phyloP scores from a whole-genome alignment of 352 stramenopile species.

The Globisporangium carolinianum region DNA sequence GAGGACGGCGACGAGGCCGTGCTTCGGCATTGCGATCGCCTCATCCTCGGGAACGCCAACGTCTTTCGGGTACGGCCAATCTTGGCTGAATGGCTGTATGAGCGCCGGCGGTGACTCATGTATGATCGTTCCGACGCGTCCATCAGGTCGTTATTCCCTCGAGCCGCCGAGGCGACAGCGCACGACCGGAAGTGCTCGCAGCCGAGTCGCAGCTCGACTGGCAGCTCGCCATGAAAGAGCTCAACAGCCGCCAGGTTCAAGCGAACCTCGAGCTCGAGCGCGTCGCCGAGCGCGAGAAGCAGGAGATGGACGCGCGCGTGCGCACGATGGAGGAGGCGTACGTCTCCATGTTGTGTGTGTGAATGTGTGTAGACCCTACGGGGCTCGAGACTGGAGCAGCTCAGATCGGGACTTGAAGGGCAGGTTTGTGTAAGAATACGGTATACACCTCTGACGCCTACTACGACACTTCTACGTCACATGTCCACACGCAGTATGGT shows the following conservation, averaged over 20 bases:
- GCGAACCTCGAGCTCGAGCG: constrained; percentile 46
- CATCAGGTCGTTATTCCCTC: constrained; percentile 53
- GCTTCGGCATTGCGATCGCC: constrained; percentile 57
- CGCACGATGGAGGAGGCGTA: constrained; percentile 73
- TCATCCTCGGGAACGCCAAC: constrained; percentile 75
- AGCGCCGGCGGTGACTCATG: no score
- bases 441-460: background rate
- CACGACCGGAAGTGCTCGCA: constrained; percentile 22
- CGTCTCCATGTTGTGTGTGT: constrained; percentile 1
- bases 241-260: constrained; percentile 71
- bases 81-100: no score
- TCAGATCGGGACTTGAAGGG: no score
- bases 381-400: no score
- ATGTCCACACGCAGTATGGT: constrained; percentile 29
- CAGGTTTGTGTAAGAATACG: no score
- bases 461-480: no score
- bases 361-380: no score
- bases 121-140: background rate
- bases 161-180: constrained; percentile 5
- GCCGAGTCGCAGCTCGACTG: constrained; percentile 60
- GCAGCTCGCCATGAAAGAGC: constrained; percentile 75
- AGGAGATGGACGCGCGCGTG: constrained; percentile 68
- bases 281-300: constrained; percentile 59
- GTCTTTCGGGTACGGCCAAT: constrained; percentile 42
- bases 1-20: constrained; percentile 22